Evolutionary conservation across 1,284 basidiomycete genomes (phyloP).

Genomic region (Microstroma glucosiphilum): DNA sequence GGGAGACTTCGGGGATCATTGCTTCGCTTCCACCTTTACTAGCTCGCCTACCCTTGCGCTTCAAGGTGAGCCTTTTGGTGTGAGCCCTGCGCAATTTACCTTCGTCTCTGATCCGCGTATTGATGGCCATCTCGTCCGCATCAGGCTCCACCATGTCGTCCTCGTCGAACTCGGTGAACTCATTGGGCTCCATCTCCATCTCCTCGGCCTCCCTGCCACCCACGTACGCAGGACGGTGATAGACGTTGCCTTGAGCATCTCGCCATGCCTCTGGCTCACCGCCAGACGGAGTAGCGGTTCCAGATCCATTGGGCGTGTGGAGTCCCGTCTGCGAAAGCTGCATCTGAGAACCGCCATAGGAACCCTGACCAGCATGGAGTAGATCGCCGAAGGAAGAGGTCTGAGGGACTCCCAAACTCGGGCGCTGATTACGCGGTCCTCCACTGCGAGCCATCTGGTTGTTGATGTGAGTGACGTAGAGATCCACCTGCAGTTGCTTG

Average conservation of each 20-base stretch:
- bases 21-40: constrained; percentile 5
- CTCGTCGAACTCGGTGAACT: constrained; percentile 75
- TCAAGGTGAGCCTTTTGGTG: constrained; percentile 40
- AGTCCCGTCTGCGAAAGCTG: not conserved
- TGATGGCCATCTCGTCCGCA: constrained; percentile 63
- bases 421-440: not conserved
- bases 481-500: constrained; percentile 65
- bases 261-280: not conserved
- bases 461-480: constrained; percentile 60
- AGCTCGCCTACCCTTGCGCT: constrained; percentile 6
- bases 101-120: constrained; percentile 61
- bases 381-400: not conserved
- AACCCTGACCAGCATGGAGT: not conserved
- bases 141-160: constrained; percentile 61
- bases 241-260: not conserved
- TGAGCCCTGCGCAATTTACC: constrained; percentile 64
- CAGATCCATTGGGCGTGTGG: not conserved
- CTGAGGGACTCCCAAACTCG: not conserved
- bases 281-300: not conserved
- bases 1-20: constrained; percentile 4
- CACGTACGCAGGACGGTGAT: not conserved
- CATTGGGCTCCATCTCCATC: constrained; percentile 59
- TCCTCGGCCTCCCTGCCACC: constrained; percentile 50
- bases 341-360: not conserved
- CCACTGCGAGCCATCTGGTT: constrained; percentile 11